These are phyloP conservation scores for Seiridium cupressi DNA, from an alignment of 2,329 filamentous ascomycete genomes.

Conservation along the genomic window DNA sequence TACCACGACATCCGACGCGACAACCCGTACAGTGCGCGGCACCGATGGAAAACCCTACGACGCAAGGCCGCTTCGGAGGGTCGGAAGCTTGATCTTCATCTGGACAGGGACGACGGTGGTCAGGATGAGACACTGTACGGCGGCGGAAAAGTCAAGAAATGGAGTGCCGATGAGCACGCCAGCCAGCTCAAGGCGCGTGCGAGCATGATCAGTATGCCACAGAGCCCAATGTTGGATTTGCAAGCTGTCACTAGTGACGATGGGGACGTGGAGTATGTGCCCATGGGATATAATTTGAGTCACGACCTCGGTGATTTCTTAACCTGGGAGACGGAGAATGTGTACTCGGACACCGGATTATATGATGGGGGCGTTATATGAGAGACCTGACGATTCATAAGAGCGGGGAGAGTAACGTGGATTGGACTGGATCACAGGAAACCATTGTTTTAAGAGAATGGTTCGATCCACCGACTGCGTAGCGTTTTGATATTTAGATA, in stretches of 20 bases:
- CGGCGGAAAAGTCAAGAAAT: conserved; percentile 18
- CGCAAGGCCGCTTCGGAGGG: conserved; percentile 13
- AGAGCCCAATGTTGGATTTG: conserved; percentile 48
- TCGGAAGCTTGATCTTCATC: conserved; percentile 4
- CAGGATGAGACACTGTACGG: conserved; percentile 13
- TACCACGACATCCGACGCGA: conserved; percentile 25
- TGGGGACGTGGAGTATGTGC: conserved; percentile 41
- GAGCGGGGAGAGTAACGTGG: not conserved
- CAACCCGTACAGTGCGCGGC: conserved; percentile 22
- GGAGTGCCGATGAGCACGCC: conserved; percentile 33
- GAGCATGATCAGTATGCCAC: conserved; percentile 44
- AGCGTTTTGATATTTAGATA: too few species aligned
- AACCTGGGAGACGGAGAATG: conserved; percentile 54
- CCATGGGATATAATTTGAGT: conserved; percentile 61
- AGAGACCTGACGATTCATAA: not conserved
- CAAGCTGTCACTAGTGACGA: conserved; percentile 39
- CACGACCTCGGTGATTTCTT: conserved; percentile 60
- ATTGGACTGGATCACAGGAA: too few species aligned
- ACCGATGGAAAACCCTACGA: conserved; percentile 18
- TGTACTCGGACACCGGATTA: conserved; percentile 27
- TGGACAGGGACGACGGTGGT: conserved; percentile 4
- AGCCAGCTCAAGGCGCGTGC: conserved; percentile 24
- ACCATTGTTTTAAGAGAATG: too few species aligned
- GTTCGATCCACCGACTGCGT: too few species aligned
- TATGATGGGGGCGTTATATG: conserved; percentile 11